Percentiles rank a stretch among this genome's conserved stretches.
These are phyloP conservation scores for Rhytidiadelphus loreus DNA, from an alignment of 225 moss, liverwort and hornwort species.

Conservation along the genomic window DNA sequence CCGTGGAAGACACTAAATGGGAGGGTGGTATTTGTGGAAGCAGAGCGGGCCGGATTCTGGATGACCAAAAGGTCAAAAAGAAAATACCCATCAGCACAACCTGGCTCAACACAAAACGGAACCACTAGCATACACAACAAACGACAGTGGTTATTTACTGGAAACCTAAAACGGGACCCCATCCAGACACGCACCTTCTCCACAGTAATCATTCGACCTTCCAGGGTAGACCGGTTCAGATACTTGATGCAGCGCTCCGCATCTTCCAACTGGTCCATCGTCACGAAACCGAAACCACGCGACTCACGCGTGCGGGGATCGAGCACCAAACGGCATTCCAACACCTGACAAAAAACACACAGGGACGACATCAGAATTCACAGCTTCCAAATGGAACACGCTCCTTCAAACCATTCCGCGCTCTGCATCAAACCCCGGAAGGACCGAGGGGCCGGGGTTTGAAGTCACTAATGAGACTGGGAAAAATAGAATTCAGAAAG, in stretches of 20 bases:
- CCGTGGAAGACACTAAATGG: constrained; percentile 82
- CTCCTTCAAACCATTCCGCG: not conserved
- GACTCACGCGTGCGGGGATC: constrained; percentile 95
- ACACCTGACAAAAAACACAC: constrained; percentile 29
- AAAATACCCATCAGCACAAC: constrained; percentile 91
- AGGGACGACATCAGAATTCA: not conserved
- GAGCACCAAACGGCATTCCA: constrained; percentile 92
- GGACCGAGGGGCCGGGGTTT: not conserved
- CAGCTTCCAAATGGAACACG: too few species aligned
- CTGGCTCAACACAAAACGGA: constrained; percentile 52
- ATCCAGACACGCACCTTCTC: constrained; percentile 71
- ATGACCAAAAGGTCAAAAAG: constrained; percentile 95
- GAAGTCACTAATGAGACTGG: too few species aligned
- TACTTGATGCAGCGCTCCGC: constrained; percentile 99
- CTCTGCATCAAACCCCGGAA: not conserved
- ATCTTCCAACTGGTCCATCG: constrained; percentile 98
- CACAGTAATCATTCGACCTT: constrained; percentile 98
- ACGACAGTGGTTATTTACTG: constrained; percentile 15
- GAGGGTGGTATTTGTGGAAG: constrained; percentile 66
- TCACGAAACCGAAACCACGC: constrained; percentile 94
- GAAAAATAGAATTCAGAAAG: not conserved
- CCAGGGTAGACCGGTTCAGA: constrained; percentile 90
- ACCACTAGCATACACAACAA: constrained; percentile 39
- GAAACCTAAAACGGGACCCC: constrained; percentile 26
- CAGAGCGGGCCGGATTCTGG: constrained; percentile 94